Conservation (phyloP, 768 basidiomycete species). For the Scleroderma bovista region DNA sequence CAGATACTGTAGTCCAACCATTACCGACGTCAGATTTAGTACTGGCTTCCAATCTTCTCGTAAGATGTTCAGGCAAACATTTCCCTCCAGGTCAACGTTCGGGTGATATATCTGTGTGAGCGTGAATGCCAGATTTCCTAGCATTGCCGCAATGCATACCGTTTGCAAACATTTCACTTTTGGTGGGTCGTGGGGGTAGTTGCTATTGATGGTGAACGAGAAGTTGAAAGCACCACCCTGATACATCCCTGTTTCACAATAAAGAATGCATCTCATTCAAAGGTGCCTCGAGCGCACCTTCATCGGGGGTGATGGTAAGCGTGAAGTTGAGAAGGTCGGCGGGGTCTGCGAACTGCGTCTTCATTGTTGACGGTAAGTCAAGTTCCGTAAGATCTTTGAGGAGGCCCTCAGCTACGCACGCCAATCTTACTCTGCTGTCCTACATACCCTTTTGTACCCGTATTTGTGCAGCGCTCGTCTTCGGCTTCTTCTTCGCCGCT, state of each 20-base stretch:
- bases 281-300: slow-evolving; percentile 51
- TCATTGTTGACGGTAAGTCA: slow-evolving; percentile 94
- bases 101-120: slow-evolving; percentile 89
- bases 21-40: slow-evolving; percentile 93
- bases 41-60: slow-evolving; percentile 99
- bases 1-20: slow-evolving; percentile 97
- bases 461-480: slow-evolving; percentile 97
- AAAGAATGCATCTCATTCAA: not conserved
- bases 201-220: slow-evolving; percentile 93
- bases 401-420: not conserved
- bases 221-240: slow-evolving; percentile 91
- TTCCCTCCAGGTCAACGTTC: slow-evolving; percentile 96
- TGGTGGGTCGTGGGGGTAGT: slow-evolving; percentile 98
- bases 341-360: slow-evolving; percentile 89
- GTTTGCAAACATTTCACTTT: slow-evolving; percentile 97
- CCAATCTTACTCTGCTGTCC: not conserved
- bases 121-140: slow-evolving; percentile 5
- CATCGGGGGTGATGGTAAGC: slow-evolving; percentile 93
- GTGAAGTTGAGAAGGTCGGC: slow-evolving; percentile 94
- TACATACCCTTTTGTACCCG: slow-evolving; percentile 94
- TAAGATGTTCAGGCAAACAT: slow-evolving; percentile 96
- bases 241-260: slow-evolving; percentile 77
- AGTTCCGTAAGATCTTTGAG: slow-evolving; percentile 88
- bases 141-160: slow-evolving; percentile 39
- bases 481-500: slow-evolving; percentile 95